These are phyloP conservation scores for Brettanomyces bruxellensis DNA, from an alignment of 805 yeast genomes.

Conservation along the genomic window DNA sequence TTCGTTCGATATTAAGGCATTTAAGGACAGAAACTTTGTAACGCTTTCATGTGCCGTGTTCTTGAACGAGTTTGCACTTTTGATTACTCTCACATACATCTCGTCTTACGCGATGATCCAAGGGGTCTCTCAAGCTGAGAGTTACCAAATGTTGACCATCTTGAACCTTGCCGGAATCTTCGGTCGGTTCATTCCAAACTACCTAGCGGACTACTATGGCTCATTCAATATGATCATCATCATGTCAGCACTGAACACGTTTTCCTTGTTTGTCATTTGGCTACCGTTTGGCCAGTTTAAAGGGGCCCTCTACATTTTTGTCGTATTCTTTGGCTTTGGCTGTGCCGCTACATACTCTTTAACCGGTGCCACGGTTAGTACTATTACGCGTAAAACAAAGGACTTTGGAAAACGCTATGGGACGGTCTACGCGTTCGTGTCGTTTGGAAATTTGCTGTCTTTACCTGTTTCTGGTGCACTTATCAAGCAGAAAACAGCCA, in stretches of 20 bases:
- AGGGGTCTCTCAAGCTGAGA: conserved; percentile 23
- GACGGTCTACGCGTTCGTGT: conserved; percentile 47
- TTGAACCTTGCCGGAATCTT: conserved; percentile 29
- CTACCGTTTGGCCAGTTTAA: conserved; percentile 8
- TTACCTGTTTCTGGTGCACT: conserved; percentile 42
- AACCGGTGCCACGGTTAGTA: conserved; percentile 52
- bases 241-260: conserved; percentile 25
- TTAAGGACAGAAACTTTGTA: conserved; percentile 28
- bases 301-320: conserved; percentile 38
- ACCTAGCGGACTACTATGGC: conserved; percentile 32
- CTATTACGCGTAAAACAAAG: conserved; percentile 45
- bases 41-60: conserved; percentile 33
- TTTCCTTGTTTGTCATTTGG: conserved; percentile 40
- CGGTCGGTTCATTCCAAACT: conserved; percentile 34
- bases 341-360: conserved; percentile 49
- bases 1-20: conserved; percentile 30
- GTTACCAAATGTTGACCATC: conserved; percentile 29
- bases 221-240: conserved; percentile 33
- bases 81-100: conserved; percentile 40
- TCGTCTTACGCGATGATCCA: conserved; percentile 42
- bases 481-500: conserved; percentile 22
- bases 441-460: conserved; percentile 37
- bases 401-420: conserved; percentile 64
- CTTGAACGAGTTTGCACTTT: conserved; percentile 38
- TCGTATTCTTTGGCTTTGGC: conserved; percentile 44